phyloP scores from a whole-genome alignment of 306 rosid genomes.

The Cicer cuneatum region DNA sequence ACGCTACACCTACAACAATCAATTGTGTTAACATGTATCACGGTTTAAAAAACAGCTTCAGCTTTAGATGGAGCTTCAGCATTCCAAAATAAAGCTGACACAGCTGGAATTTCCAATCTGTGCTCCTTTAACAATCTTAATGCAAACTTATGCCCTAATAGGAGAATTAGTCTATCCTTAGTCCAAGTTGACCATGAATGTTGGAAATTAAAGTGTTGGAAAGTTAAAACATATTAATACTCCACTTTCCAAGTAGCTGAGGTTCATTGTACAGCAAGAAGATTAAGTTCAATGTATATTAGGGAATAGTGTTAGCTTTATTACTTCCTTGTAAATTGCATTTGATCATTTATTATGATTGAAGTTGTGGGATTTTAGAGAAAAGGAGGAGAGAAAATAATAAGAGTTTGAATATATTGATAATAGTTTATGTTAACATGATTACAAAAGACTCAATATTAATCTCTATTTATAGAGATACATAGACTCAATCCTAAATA shows the following conservation, averaged over 20 bases:
- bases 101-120: neutral
- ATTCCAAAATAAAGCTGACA: neutral
- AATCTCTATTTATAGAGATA: too few species aligned
- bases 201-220: neutral
- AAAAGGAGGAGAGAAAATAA: too few species aligned
- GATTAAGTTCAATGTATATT: neutral
- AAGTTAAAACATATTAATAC: neutral
- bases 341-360: neutral
- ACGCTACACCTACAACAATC: neutral
- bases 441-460: too few species aligned
- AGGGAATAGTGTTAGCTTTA: neutral
- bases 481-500: too few species aligned
- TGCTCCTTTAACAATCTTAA: constrained; percentile 12
- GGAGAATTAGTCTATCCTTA: constrained; percentile 5
- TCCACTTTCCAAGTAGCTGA: neutral
- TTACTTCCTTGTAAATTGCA: neutral
- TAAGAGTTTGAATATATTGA: too few species aligned
- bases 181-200: constrained; percentile 12
- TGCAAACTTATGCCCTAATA: constrained; percentile 11
- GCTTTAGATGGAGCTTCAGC: neutral
- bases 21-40: constrained; percentile 23
- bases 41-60: neutral
- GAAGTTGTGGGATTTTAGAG: too few species aligned
- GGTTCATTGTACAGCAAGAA: too few species aligned
- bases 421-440: too few species aligned